Evolutionary conservation across 2,329 filamentous ascomycete species (phyloP).

Genomic region (Pseudocercospora pini-densiflorae): DNA sequence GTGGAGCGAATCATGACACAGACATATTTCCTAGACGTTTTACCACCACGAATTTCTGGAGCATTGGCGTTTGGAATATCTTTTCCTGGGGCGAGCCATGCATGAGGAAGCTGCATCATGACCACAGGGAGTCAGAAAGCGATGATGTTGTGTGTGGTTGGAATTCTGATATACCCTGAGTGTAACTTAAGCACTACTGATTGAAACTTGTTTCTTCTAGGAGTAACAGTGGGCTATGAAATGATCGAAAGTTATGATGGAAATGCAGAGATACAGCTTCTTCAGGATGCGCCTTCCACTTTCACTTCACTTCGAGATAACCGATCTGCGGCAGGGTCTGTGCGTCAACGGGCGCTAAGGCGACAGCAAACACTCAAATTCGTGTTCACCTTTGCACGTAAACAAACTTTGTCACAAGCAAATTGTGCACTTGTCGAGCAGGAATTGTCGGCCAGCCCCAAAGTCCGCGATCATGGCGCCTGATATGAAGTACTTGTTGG

Average conservation of each 20-base stretch:
- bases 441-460: not conserved
- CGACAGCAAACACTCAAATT: not conserved
- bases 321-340: not conserved
- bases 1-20: slow-evolving; percentile 25
- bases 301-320: not conserved
- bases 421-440: not conserved
- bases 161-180: slow-evolving; percentile 7
- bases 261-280: not conserved
- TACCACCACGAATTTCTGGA: not conserved
- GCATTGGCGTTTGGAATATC: slow-evolving; percentile 1
- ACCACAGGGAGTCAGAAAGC: slow-evolving; percentile 7
- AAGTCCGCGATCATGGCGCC: not conserved
- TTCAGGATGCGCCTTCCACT: not conserved
- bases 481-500: slow-evolving; percentile 3
- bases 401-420: not conserved
- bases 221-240: slow-evolving; percentile 12
- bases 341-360: not conserved
- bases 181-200: slow-evolving; percentile 5
- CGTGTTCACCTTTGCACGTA: not conserved
- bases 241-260: slow-evolving; percentile 3
- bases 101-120: slow-evolving; percentile 1
- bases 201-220: slow-evolving; percentile 8
- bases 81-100: not conserved
- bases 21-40: slow-evolving; percentile 7
- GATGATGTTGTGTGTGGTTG: slow-evolving; percentile 2